These are phyloP conservation scores for Prinsepia uniflora DNA, from an alignment of 306 rosid species.

Conservation along the genomic window DNA sequence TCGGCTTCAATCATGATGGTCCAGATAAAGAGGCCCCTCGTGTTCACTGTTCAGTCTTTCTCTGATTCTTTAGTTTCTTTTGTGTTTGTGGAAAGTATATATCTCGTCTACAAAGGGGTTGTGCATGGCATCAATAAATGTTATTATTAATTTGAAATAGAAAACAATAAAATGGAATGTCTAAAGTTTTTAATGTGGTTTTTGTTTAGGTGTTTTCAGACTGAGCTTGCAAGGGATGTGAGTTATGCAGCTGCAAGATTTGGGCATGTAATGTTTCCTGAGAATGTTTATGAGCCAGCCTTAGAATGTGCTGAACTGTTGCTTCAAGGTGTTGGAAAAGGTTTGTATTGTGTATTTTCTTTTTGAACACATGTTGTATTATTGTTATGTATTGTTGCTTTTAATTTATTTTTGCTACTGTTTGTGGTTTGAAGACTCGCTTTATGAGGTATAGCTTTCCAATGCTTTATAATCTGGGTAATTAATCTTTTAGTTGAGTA, in stretches of 20 bases:
- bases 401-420: neutral
- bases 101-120: neutral
- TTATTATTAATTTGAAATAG: neutral
- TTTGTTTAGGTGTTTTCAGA: constrained; percentile 82
- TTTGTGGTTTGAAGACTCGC: neutral
- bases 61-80: neutral
- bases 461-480: constrained; percentile 11
- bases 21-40: neutral
- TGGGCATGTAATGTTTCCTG: constrained; percentile 99
- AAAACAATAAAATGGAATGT: constrained; percentile 16
- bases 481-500: constrained; percentile 18
- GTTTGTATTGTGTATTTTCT: constrained; percentile 33
- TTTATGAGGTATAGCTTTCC: neutral
- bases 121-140: neutral
- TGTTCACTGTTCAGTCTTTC: neutral
- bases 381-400: neutral
- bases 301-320: constrained; percentile 84
- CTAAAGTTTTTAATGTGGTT: constrained; percentile 49
- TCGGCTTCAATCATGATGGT: neutral
- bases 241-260: constrained; percentile 89
- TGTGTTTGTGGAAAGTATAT: neutral
- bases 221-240: constrained; percentile 93
- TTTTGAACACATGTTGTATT: neutral
- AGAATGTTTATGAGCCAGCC: constrained; percentile 91
- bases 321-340: constrained; percentile 90